Base-by-base conservation (phyloP, 805 yeast genomes). In the Nakazawaea peltata region DNA sequence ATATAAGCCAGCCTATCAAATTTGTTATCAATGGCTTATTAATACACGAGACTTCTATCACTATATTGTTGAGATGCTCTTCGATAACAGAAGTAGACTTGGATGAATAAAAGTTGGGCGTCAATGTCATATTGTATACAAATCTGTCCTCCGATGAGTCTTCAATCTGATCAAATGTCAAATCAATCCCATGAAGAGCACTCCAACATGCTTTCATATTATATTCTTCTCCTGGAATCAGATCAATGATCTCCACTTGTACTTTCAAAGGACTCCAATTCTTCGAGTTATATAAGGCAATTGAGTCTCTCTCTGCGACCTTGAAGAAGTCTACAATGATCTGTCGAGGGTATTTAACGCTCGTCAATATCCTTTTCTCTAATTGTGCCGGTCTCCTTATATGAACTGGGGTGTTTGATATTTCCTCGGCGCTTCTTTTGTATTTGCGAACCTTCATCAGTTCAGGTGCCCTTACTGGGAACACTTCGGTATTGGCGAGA, bases 121-220 rank as follows among this genome's bases (percentile, higher is more conserved):
- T 29, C 5, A 39, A 13, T n/a, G 24, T 19, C 4, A 39, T 12
- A 10, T 24, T 14, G 4, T 35, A 11, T 17, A 10, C 32, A 2
- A 26, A 24, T 9, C 26, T 26, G 33, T 22, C 19, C 30, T 15
- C 28, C 16, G 6, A 5, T 12, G 33, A 15, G 3, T 26, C 9
- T 12, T 24, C 17, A 4, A 15, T 15, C 7, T 33, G 28, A 9
- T n/a, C n/a, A 6, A 39, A 13, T 21, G 27, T 28, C 6, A 39
- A 15, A 2, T 28, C 35, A 3, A 39, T 24, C 13, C 40, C 40
- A 18, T 30, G 29, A 18, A 39, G 32, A 3, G 40, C 42, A 25
- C 31, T 35, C 42, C 42, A 39, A 30, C 40, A 39, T 19, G 32
- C 27, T 19, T 39, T 39, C 16, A 32, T 32, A 28, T 26, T 34